Evolutionary conservation across 305 asterid genomes (phyloP).

Genomic region (Nicotiana rustica): DNA sequence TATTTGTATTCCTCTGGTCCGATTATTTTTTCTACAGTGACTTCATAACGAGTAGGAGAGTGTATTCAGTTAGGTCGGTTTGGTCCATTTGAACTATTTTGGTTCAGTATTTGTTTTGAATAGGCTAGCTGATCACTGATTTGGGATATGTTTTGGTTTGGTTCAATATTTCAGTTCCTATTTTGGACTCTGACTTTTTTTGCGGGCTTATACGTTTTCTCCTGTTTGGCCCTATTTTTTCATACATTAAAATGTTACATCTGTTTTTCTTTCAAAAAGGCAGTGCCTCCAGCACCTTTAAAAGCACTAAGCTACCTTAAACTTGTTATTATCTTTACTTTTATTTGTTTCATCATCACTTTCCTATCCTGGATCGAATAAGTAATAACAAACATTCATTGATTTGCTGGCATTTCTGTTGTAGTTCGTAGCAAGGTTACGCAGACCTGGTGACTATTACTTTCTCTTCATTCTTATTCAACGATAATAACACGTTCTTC

Average conservation of each 20-base stretch:
- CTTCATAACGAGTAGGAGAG: neutral
- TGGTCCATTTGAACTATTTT: neutral
- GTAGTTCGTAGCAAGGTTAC: neutral
- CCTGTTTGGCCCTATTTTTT: neutral
- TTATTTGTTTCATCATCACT: neutral
- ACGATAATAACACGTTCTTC: neutral
- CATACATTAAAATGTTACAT: neutral
- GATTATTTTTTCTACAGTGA: neutral
- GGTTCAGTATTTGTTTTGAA: neutral
- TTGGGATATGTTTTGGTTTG: neutral
- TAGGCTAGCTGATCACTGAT: neutral
- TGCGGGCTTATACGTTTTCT: neutral
- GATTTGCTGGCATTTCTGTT: neutral
- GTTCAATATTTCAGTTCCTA: neutral
- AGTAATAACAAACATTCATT: neutral
- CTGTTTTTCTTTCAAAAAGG: neutral
- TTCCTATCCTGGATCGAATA: neutral
- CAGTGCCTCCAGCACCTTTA: neutral
- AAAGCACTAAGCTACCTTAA: neutral
- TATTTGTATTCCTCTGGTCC: neutral
- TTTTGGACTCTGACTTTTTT: neutral
- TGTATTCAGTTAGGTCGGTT: neutral
- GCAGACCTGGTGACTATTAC: neutral
- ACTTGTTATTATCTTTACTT: neutral
- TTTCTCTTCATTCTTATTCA: neutral